Base-by-base conservation (phyloP, 2,329 filamentous ascomycete species). In the Xylaria sp. region DNA sequence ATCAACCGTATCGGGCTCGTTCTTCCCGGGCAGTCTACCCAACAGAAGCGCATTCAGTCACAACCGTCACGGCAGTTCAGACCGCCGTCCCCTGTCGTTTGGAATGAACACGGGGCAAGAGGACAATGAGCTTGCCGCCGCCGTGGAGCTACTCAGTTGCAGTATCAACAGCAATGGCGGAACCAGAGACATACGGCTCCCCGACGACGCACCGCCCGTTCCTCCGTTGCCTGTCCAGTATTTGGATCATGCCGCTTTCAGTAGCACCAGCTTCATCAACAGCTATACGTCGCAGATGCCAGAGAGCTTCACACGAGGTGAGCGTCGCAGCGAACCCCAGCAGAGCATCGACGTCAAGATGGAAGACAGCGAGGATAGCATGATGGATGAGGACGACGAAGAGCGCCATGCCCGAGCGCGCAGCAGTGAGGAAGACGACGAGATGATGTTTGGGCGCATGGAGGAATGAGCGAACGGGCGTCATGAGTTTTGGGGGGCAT, bases 381-480 rank as follows among this genome's bases (percentile, higher is more conserved):
- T 82, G 65, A 79, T 80, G 67, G 85, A 85, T 65, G 87, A 91
- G 57, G 85, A 88, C 67, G 86, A 89, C 62, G 83, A 87, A 60
- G 79, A 80, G 62, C 76, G 78, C 67, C 80, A 77, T 58, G 83
- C 80, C 54, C 82, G 84, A 58, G 83, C 83, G 54, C 83, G 88
- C 51, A 70, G 69, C 63, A 88, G 86, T 73, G 90, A 95, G 68
- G 92, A 96, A 68, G 92, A 96, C 64, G 93, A 97, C 66, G 92
- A 97, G 66, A 92, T 92, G 71, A 89, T 97, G 69, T 99, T 99
- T 79, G 92, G 92, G 59, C 85, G 86, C 67, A 97, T 97, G 93
- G 94, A 99, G 76, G 91, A 96, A 75, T 94, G 80, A 77, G 65
- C 63, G 47, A 58, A 13, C 58, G 39, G 23, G 54, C 50, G 54